Evolutionary conservation across 768 basidiomycete genomes (phyloP).

Genomic region (Russula emetica): DNA sequence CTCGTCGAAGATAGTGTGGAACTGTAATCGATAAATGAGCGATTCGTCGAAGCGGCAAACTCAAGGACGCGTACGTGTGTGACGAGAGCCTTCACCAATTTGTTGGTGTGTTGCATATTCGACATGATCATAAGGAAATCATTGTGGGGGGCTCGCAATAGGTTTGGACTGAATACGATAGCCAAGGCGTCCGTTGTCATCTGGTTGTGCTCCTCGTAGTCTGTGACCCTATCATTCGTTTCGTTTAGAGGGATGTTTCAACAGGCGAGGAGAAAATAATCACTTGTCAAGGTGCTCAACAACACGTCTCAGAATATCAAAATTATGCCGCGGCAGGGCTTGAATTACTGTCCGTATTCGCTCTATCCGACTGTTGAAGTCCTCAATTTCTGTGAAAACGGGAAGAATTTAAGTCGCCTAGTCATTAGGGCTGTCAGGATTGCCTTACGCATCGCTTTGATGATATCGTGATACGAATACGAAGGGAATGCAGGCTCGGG

Average conservation of each 20-base stretch:
- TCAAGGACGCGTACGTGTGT: slow-evolving; percentile 64
- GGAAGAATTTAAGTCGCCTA: neutral
- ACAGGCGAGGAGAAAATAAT: neutral
- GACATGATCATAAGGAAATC: slow-evolving; percentile 73
- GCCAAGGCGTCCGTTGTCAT: slow-evolving; percentile 85
- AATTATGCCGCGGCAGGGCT: slow-evolving; percentile 64
- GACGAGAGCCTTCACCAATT: slow-evolving; percentile 46
- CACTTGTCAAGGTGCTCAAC: slow-evolving; percentile 80
- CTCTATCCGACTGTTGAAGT: slow-evolving; percentile 60
- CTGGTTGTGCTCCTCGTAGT: slow-evolving; percentile 83
- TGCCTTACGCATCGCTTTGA: slow-evolving; percentile 61
- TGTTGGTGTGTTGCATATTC: slow-evolving; percentile 51
- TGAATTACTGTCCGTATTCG: slow-evolving; percentile 66
- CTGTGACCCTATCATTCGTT: slow-evolving; percentile 57
- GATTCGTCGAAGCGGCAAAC: neutral
- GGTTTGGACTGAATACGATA: slow-evolving; percentile 81
- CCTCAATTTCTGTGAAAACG: slow-evolving; percentile 52
- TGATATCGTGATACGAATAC: slow-evolving; percentile 59
- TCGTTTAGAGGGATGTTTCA: neutral
- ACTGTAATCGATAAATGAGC: slow-evolving; percentile 40
- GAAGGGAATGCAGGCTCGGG: slow-evolving; percentile 78
- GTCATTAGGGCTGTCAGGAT: neutral
- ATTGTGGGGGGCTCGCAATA: slow-evolving; percentile 72
- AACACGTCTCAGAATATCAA: slow-evolving; percentile 73
- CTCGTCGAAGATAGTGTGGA: slow-evolving; percentile 65